These are phyloP conservation scores for Gomphus bonarii DNA, from an alignment of 1,284 basidiomycete genomes.

Conservation along the genomic window DNA sequence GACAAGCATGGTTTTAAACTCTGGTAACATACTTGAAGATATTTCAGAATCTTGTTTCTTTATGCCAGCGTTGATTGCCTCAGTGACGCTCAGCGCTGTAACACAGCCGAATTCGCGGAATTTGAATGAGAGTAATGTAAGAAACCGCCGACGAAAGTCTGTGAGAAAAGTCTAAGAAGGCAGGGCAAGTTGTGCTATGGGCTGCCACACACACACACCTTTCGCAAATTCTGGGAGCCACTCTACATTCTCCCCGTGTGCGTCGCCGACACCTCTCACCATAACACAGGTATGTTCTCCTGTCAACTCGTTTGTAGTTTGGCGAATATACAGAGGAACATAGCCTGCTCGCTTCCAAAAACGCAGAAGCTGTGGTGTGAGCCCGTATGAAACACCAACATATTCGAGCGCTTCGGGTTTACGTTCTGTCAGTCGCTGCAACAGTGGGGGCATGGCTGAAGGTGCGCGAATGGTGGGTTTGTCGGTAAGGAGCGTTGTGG, in stretches of 20 bases:
- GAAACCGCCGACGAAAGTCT: constrained; percentile 92
- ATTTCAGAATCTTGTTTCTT: constrained; percentile 38
- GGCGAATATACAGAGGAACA: constrained; percentile 86
- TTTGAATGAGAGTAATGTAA: constrained; percentile 84
- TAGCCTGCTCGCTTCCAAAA: constrained; percentile 97
- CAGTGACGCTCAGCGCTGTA: constrained; percentile 80
- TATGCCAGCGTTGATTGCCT: constrained; percentile 68
- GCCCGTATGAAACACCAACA: constrained; percentile 92
- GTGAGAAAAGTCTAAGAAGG: background rate
- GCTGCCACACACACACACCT: constrained; percentile 45
- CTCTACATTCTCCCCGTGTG: constrained; percentile 48
- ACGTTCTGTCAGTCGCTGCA: constrained; percentile 85
- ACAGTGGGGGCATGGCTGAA: constrained; percentile 82
- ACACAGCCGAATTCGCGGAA: constrained; percentile 91
- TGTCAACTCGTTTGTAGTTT: constrained; percentile 90
- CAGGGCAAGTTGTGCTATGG: background rate
- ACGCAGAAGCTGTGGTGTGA: constrained; percentile 82
- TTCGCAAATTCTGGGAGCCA: constrained; percentile 90
- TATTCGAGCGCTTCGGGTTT: constrained; percentile 92
- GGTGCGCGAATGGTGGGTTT: constrained; percentile 67
- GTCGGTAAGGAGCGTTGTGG: constrained; percentile 59
- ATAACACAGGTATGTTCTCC: constrained; percentile 97
- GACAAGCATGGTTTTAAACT: constrained; percentile 1
- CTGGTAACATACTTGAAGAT: constrained; percentile 30
- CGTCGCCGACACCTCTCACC: constrained; percentile 70